These are phyloP conservation scores for Phytomonas sp. DNA, from an alignment of 208 protist genomes.

Conservation along the genomic window DNA sequence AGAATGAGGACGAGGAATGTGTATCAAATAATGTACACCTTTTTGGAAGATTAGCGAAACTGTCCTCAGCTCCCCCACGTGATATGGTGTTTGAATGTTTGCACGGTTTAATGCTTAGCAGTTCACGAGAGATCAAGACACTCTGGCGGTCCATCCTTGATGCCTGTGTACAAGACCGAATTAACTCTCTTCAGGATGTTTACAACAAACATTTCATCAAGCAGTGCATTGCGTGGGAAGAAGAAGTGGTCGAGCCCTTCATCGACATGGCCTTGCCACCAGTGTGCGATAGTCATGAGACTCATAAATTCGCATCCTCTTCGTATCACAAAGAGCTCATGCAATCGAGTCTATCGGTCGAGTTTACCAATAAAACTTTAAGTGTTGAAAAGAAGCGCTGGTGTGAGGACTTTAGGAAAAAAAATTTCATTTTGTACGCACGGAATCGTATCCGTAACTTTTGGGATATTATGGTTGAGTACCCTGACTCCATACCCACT, in stretches of 20 bases:
- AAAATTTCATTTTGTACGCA: constrained; percentile 43
- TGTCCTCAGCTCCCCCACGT: not conserved
- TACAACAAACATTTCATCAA: constrained; percentile 44
- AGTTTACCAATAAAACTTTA: not conserved
- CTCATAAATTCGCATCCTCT: not conserved
- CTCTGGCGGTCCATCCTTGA: constrained; percentile 59
- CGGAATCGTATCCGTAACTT: constrained; percentile 54
- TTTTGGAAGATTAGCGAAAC: not conserved
- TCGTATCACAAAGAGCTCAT: not conserved
- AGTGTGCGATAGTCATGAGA: not conserved
- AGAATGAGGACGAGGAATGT: not conserved
- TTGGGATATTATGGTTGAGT: constrained; percentile 84
- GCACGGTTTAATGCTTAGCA: constrained; percentile 55
- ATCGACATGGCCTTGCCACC: constrained; percentile 36
- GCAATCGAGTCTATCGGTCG: not conserved
- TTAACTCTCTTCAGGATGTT: constrained; percentile 52
- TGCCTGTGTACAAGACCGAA: constrained; percentile 29
- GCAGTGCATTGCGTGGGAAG: constrained; percentile 54
- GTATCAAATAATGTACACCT: not conserved
- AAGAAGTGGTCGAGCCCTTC: constrained; percentile 62
- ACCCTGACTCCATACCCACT: constrained; percentile 68
- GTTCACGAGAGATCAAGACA: constrained; percentile 40
- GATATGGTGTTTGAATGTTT: constrained; percentile 44
- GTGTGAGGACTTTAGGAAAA: constrained; percentile 54
- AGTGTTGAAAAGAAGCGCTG: constrained; percentile 29